Evolutionary conservation across 202 grass and related monocot genomes (phyloP).

Genomic region (Saccharum hybrid): DNA sequence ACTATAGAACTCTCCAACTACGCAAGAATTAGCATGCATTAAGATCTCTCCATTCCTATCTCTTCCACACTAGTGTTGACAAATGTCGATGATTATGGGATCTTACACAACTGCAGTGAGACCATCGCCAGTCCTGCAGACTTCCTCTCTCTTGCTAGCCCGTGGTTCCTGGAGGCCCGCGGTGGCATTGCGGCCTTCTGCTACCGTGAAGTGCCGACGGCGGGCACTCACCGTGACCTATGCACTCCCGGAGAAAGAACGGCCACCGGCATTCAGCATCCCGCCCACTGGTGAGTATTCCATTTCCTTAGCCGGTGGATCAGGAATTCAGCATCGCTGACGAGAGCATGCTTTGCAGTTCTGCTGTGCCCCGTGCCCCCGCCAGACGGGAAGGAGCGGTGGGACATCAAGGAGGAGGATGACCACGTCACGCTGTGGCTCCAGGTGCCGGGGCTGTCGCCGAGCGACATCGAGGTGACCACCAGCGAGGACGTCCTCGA

Average conservation of each 20-base stretch:
- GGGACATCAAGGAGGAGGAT: slow-evolving; percentile 42
- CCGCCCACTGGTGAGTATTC: slow-evolving; percentile 40
- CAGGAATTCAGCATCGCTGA: neutral
- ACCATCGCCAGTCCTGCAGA: neutral
- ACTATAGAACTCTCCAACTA: neutral
- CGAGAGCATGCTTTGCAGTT: slow-evolving; percentile 7
- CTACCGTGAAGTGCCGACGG: neutral
- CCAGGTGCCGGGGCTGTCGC: slow-evolving; percentile 42
- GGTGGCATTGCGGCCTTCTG: neutral
- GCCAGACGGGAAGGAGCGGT: slow-evolving; percentile 34
- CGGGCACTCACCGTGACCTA: slow-evolving; percentile 1
- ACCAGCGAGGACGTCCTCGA: slow-evolving; percentile 25
- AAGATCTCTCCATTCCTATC: neutral
- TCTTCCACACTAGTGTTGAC: neutral
- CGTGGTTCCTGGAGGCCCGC: neutral
- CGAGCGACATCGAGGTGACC: slow-evolving; percentile 31
- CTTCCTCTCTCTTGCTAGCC: neutral
- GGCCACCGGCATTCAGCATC: slow-evolving; percentile 38
- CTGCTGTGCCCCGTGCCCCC: slow-evolving; percentile 28
- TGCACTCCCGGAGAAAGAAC: slow-evolving; percentile 39
- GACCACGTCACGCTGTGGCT: slow-evolving; percentile 35
- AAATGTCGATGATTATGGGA: slow-evolving; percentile 30
- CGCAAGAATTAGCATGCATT: neutral
- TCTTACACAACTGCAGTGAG: slow-evolving; percentile 1
- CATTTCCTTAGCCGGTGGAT: neutral